A percentile compares a stretch with the other conserved stretches of the same genome.
phyloP scores from a whole-genome alignment of 352 stramenopile genomes.

The Blastocystis sp. region DNA sequence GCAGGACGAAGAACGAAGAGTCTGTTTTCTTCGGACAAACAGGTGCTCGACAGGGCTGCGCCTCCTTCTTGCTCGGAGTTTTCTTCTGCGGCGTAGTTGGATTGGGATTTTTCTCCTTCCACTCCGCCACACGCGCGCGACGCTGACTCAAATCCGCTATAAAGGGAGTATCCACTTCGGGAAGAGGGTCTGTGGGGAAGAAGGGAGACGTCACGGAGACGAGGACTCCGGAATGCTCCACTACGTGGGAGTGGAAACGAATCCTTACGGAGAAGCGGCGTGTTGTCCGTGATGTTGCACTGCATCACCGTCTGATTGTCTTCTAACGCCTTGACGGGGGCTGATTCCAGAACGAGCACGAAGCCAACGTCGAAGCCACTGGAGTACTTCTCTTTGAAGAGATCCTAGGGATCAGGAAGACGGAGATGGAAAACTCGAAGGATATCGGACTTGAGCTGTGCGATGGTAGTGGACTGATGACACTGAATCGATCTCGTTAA shows the following conservation, averaged over 20 bases:
- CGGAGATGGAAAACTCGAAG: no score
- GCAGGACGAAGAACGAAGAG: not conserved
- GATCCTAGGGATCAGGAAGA: not conserved
- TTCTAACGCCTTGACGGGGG: not conserved
- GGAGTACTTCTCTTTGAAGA: not conserved
- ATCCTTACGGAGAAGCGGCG: not conserved
- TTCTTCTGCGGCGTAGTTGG: no score
- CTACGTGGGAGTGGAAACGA: not conserved
- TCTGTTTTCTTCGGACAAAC: no score
- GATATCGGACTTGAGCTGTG: no score
- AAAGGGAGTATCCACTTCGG: no score
- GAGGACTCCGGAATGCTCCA: not conserved
- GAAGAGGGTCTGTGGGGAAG: no score
- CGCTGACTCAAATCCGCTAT: no score
- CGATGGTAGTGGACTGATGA: no score
- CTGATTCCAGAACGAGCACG: not conserved
- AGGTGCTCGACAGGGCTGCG: no score
- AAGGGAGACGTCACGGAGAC: no score
- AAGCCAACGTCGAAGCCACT: not conserved
- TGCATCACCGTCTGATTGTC: not conserved
- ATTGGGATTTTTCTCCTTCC: not conserved
- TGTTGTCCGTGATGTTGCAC: not conserved
- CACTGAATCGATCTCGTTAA: no score
- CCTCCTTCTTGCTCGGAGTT: not conserved
- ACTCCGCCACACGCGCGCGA: not conserved